Conservation (phyloP, 2,329 filamentous ascomycete species). For the Cercospora citrullina region DNA sequence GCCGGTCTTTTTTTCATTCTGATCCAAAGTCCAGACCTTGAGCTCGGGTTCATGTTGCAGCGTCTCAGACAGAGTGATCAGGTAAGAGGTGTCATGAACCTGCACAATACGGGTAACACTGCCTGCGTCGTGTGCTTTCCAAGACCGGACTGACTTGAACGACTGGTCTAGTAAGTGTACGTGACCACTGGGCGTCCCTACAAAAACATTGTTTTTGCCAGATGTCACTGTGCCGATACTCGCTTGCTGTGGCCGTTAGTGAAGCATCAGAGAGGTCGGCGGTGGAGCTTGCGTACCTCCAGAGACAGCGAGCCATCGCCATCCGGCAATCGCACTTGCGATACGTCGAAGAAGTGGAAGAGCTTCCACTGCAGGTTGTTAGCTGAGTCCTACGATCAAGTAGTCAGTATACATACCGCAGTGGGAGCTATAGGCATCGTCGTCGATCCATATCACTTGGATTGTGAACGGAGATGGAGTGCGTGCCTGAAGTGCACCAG, state of each 20-base stretch:
- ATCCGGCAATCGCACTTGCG: constrained; percentile 75
- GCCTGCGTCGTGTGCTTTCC: constrained; percentile 78
- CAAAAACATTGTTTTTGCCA: constrained; percentile 84
- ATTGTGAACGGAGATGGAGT: not conserved
- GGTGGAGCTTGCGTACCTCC: constrained; percentile 31
- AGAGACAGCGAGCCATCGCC: constrained; percentile 64
- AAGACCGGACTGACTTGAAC: constrained; percentile 84
- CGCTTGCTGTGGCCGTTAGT: constrained; percentile 46
- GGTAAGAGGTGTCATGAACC: constrained; percentile 78
- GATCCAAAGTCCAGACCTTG: constrained; percentile 97
- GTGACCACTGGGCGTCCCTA: constrained; percentile 80
- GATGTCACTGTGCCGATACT: constrained; percentile 82
- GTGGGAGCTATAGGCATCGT: constrained; percentile 31
- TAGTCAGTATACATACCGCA: constrained; percentile 29
- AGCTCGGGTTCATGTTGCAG: constrained; percentile 81
- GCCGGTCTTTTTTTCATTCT: constrained; percentile 89
- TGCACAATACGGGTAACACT: constrained; percentile 91
- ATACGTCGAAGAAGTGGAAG: constrained; percentile 99
- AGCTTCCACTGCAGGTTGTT: constrained; percentile 77
- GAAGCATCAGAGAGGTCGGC: not conserved
- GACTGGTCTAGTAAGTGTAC: constrained; percentile 83
- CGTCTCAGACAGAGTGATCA: constrained; percentile 87
- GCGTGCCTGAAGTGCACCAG: not conserved
- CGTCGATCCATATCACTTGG: constrained; percentile 31
- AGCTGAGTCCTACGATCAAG: not conserved